These are phyloP conservation scores for Jackrogersella multiformis DNA, from an alignment of 495 filamentous ascomycete genomes.

Conservation along the genomic window DNA sequence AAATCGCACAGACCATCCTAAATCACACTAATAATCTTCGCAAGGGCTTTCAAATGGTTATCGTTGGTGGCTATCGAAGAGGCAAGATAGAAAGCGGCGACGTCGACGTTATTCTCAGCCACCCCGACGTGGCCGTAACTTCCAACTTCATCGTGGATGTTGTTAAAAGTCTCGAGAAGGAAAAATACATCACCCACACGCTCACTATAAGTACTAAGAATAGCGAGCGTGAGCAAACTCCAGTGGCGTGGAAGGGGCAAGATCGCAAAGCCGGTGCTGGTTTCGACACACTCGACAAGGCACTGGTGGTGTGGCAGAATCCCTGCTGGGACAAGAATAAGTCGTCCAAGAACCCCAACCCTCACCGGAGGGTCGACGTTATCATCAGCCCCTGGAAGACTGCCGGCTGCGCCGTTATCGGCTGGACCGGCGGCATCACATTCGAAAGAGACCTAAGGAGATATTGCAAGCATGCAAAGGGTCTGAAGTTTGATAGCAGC, in stretches of 20 bases:
- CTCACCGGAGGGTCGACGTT: constrained; percentile 89
- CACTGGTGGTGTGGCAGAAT: constrained; percentile 92
- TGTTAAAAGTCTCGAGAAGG: constrained; percentile 72
- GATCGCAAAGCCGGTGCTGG: constrained; percentile 56
- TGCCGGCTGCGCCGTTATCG: constrained; percentile 84
- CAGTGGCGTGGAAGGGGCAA: constrained; percentile 62
- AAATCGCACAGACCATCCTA: constrained; percentile 69
- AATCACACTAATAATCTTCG: constrained; percentile 66
- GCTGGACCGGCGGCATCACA: constrained; percentile 88
- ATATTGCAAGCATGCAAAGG: constrained; percentile 76
- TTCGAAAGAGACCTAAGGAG: constrained; percentile 87
- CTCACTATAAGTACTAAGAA: constrained; percentile 72
- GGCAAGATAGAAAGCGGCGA: constrained; percentile 80
- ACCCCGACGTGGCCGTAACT: constrained; percentile 75
- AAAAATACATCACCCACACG: constrained; percentile 81
- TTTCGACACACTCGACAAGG: constrained; percentile 91
- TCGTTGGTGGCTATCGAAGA: constrained; percentile 87
- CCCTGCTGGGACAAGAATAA: constrained; percentile 61
- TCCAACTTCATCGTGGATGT: constrained; percentile 71
- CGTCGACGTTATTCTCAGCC: constrained; percentile 86
- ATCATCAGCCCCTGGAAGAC: constrained; percentile 91
- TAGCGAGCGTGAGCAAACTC: constrained; percentile 74
- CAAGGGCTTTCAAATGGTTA: constrained; percentile 70
- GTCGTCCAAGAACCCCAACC: constrained; percentile 70
- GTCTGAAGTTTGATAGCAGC: constrained; percentile 90